Base-by-base conservation (phyloP, 2,329 filamentous ascomycete genomes). In the Mycosphaerella arachidis region DNA sequence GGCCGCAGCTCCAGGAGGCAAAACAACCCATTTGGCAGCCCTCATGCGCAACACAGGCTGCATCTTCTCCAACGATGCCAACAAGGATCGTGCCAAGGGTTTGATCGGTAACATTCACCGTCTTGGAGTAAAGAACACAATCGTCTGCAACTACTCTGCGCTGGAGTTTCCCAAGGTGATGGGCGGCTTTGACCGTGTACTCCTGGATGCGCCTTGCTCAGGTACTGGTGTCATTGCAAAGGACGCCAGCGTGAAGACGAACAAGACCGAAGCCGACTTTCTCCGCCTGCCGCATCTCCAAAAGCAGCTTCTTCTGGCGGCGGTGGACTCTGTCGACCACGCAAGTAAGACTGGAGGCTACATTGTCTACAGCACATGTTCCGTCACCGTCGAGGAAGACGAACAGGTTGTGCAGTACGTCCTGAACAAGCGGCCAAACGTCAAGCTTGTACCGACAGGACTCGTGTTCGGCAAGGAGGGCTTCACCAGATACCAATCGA, bases 161-260 rank as follows among this genome's bases (percentile, higher is more conserved):
- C 85, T 92, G 51, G 92, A 95, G 67, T 99, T 97, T 75, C 94
- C 94, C 30, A 90, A 87, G 71, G 90, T 96, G 40, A 92, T 99
- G 76, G 94, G 93, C 60, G 94, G 94, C 12, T 99, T 99, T 64
- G 94, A 99, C 75, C 86, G 94, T 64, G 91, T 99, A 6, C 79
- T 97, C 50, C 89, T 97, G 60, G 92, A 99, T 78, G 92, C 92
- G 1, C 94, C 94, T 4, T 97, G 94, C 79, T 96, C 92, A 3
- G 93, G 94, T 68, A 99, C 94, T 0, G 94, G 94, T 70, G 94
- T 99, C 72, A 99, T 99, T 67, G 89, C 92, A 64, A 99, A 99
- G 80, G 94, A 99, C 76, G 86, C 93, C 33, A 91, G 89, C 66
- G 92, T 99, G 68, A 99, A 99, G 83, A 97, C 93, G 27, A 97